Evolutionary conservation across 495 filamentous ascomycete genomes (phyloP), one percentile per base, ranked within the genome.

Genomic region (Niebla homalea): DNA sequence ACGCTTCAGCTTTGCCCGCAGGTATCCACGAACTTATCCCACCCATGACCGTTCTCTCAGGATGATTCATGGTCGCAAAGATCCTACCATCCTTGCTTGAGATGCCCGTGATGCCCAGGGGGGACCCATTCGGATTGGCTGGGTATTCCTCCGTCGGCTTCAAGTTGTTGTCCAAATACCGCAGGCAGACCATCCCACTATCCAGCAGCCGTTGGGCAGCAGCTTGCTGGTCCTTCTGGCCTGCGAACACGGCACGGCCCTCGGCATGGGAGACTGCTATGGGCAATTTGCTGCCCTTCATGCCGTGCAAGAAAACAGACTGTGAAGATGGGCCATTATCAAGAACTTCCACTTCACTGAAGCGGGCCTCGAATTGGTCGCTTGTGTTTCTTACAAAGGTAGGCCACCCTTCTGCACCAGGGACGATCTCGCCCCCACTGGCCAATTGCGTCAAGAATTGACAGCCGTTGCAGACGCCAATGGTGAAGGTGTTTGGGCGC

Each of bases 391-490:
- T 73, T 53, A 86, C 82, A 67, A 98, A 98, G 23, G 74, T 78
- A 2, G 92, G 92, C 87, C 89, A 98, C 67, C 80, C 65, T 46
- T 78, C 69, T 5, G 89, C 79, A 20, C 93, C 92, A 3, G 89
- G 90, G 52, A 98, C 93, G 29, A 94, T 67, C 22, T 81, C 79
- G 61, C 83, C 25, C 10, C 16, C 45, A 7, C 4, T 10, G 6
- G 45, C 85, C 15, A 98, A 73, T 16, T 84, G 79, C 12, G 81
- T 84, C 19, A 97, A 73, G 78, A 98, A 95, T 66, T 98, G 92
- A 57, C 92, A 96, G 42, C 92, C 92, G 63, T 98, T 98, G 76
- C 92, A 97, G 21, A 97, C 90, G 46, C 93, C 92, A 1, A 98
- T 75, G 7, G 85, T 77, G 66, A 98, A 98, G 8, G 92, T 96